Conservation (phyloP, 139 green algal genomes). For the Raphidocelis subcapitata region DNA sequence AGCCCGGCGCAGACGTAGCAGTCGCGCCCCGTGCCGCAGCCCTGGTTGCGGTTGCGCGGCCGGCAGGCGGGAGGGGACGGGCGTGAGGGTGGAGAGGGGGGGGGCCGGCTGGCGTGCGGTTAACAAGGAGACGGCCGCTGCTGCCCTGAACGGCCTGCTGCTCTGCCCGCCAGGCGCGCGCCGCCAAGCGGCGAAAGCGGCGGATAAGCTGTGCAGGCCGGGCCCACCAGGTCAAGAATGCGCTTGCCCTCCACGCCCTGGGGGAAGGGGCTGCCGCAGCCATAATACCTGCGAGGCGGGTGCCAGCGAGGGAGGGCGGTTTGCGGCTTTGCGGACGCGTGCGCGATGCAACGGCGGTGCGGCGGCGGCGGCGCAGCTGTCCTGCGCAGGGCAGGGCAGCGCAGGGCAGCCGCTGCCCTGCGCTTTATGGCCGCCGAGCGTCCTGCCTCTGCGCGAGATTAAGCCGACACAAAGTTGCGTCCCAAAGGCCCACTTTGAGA, state of each 20-base stretch:
- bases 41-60: slow-evolving; percentile 51
- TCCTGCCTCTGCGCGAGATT: too few relatives aligned
- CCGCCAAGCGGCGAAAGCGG: too few relatives aligned
- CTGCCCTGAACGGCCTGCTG: too few relatives aligned
- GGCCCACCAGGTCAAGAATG: slow-evolving; percentile 28
- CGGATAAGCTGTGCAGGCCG: too few relatives aligned
- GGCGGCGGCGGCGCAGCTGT: not conserved
- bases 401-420: not conserved
- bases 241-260: slow-evolving; percentile 70
- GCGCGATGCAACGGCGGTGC: not conserved
- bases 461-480: too few relatives aligned
- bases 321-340: too few relatives aligned
- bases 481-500: slow-evolving; percentile 36
- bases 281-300: slow-evolving; percentile 80
- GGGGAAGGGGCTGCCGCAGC: slow-evolving; percentile 91
- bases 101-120: too few relatives aligned
- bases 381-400: not conserved
- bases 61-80: not conserved
- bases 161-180: too few relatives aligned
- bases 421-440: not conserved
- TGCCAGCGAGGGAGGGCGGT: too few relatives aligned
- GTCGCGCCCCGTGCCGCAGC: slow-evolving; percentile 87
- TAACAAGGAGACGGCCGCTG: too few relatives aligned
- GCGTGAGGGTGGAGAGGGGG: too few relatives aligned
- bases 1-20: slow-evolving; percentile 91